Percentiles rank a stretch among this genome's conserved stretches.
Evolutionary conservation across 2,329 filamentous ascomycete species (phyloP).

Genomic region (Albifimbria verrucaria): DNA sequence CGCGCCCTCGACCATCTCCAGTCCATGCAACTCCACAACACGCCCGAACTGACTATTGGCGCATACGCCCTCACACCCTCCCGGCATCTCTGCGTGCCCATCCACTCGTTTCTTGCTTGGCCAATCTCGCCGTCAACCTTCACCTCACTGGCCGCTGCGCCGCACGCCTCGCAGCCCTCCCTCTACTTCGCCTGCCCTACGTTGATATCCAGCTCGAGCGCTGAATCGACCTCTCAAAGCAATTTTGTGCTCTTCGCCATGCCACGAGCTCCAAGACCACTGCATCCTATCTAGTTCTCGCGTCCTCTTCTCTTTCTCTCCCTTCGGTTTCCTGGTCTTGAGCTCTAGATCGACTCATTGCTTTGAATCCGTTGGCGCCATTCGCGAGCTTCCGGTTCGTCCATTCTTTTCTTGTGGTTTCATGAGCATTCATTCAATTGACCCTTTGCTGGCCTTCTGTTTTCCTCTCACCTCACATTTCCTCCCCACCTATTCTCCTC

Average conservation of each 20-base stretch:
- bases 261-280: neutral
- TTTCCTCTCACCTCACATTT: conserved; percentile 7
- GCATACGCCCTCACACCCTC: neutral
- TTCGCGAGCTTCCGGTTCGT: neutral
- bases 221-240: too few relatives aligned
- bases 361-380: too few relatives aligned
- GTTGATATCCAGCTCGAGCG: too few relatives aligned
- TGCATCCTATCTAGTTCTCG: neutral
- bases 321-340: neutral
- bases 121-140: neutral
- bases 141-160: too few relatives aligned
- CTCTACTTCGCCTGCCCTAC: too few relatives aligned
- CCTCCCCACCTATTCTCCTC: conserved; percentile 6
- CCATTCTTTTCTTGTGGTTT: neutral
- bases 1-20: neutral
- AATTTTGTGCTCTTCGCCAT: neutral
- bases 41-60: neutral
- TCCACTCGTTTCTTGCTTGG: neutral
- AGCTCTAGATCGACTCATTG: neutral
- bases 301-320: neutral
- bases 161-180: too few relatives aligned
- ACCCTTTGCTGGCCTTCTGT: too few relatives aligned
- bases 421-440: neutral
- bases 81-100: neutral
- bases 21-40: neutral